Base-by-base conservation (phyloP, 1,139 yeast species). In the Saccharomyces hybrid region DNA sequence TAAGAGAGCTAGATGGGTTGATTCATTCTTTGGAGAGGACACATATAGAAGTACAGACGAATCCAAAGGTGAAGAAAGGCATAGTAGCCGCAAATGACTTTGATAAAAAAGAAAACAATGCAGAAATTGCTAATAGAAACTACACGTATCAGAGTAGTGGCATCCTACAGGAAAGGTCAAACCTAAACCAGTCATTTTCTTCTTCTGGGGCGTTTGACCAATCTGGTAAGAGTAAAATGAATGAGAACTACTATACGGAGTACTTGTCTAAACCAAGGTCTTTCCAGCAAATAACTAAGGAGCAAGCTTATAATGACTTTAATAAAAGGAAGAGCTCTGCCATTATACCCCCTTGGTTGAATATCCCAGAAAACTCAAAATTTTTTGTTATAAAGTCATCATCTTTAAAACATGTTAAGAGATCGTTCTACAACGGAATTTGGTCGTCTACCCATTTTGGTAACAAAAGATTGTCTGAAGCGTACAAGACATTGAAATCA, bases 391-490 rank as follows among this genome's bases (percentile, higher is more conserved):
- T 82, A 56, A 82, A 82, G 61, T 81, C 86, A 0, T 77, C 73
- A 62, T 77, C 72, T 52, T 70, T 76, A 16, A 68, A 71, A 16
- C 84, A 82, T 59, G 78, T 82, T 12, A 72, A 71, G 55, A 75
- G 81, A 3, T 79, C 85, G 0, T 76, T 76, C 58, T 62, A 69
- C 51, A 74, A 81, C 58, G 74, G 75, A 5, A 74, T 81, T 34
- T 82, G 87, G 87, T 75, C 84, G 0, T 81, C 86, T 0, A 82
- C 86, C 0, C 80, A 75, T 38, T 69, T 77, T 54, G 86, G 86
- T 0, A 82, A 81, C 60, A 76, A 73, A 55, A 69, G 84, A 55
- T 71, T 82, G 51, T 73, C 78, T 48, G 73, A 71, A 53, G 78
- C 79, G 0, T 77, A 59, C 55, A 60, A 56, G 5, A 34, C 57